A percentile compares a stretch with the other conserved stretches of the same genome.
Conservation (phyloP, 768 basidiomycete genomes). For the Kwoniella sp. region DNA sequence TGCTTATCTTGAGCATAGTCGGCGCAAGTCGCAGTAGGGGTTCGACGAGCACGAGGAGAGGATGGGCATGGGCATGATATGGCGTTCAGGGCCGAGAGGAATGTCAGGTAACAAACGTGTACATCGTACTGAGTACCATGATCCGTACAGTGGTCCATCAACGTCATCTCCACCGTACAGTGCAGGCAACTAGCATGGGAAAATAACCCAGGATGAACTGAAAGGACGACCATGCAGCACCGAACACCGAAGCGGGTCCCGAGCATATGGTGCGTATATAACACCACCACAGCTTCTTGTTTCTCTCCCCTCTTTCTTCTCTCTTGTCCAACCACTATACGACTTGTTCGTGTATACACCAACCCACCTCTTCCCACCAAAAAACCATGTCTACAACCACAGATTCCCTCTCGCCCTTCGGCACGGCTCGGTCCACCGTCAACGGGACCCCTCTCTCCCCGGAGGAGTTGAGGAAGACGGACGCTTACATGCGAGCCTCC, state of each 20-base stretch:
- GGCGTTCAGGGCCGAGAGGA: background rate
- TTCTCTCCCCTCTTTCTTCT: background rate
- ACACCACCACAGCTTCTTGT: background rate
- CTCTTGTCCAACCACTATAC: background rate
- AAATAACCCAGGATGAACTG: background rate
- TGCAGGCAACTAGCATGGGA: background rate
- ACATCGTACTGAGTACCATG: background rate
- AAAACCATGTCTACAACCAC: slow-evolving; percentile 4
- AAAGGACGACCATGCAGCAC: background rate
- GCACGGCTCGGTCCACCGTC: slow-evolving; percentile 44
- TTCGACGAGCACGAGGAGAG: background rate
- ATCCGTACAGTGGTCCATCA: background rate
- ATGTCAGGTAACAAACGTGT: background rate
- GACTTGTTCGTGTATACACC: background rate
- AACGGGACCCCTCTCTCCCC: slow-evolving; percentile 34
- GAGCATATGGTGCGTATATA: background rate
- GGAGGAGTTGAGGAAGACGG: slow-evolving; percentile 48
- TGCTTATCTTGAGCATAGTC: background rate
- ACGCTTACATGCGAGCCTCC: slow-evolving; percentile 48
- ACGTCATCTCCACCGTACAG: background rate
- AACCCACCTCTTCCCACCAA: background rate
- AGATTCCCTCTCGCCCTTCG: slow-evolving; percentile 33
- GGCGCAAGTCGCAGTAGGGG: background rate
- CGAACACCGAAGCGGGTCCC: background rate
- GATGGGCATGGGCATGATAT: background rate